Percentiles rank a stretch among this genome's conserved stretches.
phyloP scores from a whole-genome alignment of 306 rosid species.

The Betula pendula region DNA sequence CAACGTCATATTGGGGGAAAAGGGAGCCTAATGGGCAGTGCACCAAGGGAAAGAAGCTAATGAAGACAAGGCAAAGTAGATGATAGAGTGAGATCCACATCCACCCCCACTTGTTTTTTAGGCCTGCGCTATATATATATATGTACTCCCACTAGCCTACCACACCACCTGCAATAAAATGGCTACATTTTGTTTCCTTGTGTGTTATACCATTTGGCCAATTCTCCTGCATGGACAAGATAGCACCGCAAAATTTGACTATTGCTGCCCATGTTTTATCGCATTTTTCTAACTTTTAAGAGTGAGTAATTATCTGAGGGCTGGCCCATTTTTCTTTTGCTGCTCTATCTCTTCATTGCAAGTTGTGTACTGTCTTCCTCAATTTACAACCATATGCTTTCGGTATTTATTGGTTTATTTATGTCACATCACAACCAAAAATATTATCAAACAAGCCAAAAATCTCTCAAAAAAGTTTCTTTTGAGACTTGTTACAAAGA shows the following conservation, averaged over 20 bases:
- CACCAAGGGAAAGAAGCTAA: slow-evolving; percentile 37
- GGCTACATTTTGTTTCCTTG: background rate
- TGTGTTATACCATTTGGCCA: background rate
- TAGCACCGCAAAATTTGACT: background rate
- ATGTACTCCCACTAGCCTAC: slow-evolving; percentile 54
- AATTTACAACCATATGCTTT: background rate
- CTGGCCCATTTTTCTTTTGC: too few species aligned
- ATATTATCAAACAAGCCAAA: too few species aligned
- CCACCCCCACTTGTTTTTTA: slow-evolving; percentile 26
- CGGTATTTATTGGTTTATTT: too few species aligned
- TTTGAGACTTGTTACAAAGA: too few species aligned
- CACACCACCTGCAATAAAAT: slow-evolving; percentile 30
- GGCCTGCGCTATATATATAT: slow-evolving; percentile 14
- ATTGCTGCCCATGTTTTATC: background rate
- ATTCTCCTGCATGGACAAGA: background rate
- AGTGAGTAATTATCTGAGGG: too few species aligned
- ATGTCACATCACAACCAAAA: too few species aligned
- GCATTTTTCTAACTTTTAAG: too few species aligned
- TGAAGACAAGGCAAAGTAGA: slow-evolving; percentile 39
- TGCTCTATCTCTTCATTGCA: too few species aligned
- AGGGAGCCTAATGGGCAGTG: slow-evolving; percentile 23
- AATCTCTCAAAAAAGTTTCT: too few species aligned
- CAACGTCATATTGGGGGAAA: slow-evolving; percentile 22
- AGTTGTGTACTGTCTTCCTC: too few species aligned
- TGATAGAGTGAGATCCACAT: slow-evolving; percentile 41